Conservation (phyloP, 176 grass and related monocot genomes). For the Saccharum spontaneum region DNA sequence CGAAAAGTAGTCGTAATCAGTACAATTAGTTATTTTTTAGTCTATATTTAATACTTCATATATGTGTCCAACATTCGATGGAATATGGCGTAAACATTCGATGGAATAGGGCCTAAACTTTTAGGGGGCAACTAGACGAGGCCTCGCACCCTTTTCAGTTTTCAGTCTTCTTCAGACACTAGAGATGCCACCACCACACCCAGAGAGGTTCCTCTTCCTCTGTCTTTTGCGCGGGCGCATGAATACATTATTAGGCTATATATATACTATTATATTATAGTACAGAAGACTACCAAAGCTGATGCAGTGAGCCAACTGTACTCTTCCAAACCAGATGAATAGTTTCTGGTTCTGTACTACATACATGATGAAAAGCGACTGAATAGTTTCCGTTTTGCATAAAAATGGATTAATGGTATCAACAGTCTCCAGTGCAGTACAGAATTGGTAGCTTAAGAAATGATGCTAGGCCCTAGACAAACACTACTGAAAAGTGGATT, state of each 20-base stretch:
- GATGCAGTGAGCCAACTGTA: not conserved
- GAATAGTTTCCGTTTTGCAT: not conserved
- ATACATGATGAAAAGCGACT: not conserved
- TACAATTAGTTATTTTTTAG: no score
- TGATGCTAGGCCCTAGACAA: not conserved
- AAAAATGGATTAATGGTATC: slow-evolving; percentile 17
- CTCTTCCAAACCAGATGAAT: not conserved
- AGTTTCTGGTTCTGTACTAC: not conserved
- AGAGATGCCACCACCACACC: no score
- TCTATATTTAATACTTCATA: no score
- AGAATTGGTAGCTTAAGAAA: slow-evolving; percentile 8
- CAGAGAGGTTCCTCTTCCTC: not conserved
- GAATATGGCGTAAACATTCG: no score
- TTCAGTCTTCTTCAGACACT: no score
- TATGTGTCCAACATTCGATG: no score
- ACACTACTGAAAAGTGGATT: not conserved
- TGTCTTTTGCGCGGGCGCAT: no score
- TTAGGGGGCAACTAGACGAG: no score
- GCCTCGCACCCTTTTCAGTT: no score
- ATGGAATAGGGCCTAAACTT: no score
- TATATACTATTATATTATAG: not conserved
- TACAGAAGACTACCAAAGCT: not conserved
- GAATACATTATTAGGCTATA: no score
- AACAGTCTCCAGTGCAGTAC: slow-evolving; percentile 7
- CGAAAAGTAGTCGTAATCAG: no score